Evolutionary conservation across 495 filamentous ascomycete species (phyloP).

Genomic region (Amphirosellinia nigrospora): DNA sequence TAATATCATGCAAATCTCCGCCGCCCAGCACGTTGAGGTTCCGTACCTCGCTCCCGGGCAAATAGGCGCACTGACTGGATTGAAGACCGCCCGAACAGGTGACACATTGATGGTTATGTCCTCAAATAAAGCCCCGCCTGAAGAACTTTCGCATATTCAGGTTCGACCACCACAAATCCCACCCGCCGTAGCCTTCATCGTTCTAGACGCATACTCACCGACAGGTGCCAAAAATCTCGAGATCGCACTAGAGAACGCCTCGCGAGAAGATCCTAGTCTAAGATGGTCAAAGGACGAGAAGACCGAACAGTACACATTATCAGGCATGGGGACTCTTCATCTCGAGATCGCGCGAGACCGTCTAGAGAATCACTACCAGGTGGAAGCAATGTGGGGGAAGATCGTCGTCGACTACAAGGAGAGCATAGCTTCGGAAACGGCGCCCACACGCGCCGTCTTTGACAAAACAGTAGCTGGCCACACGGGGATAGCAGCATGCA

Average conservation of each 20-base stretch:
- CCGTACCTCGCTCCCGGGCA: conserved; percentile 80
- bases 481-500: conserved; percentile 76
- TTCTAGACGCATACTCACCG: conserved; percentile 83
- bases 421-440: conserved; percentile 62
- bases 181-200: conserved; percentile 93
- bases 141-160: conserved; percentile 74
- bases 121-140: conserved; percentile 57
- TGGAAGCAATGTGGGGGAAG: conserved; percentile 85
- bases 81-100: conserved; percentile 89
- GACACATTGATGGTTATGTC: conserved; percentile 85
- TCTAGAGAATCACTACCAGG: conserved; percentile 86
- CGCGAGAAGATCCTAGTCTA: conserved; percentile 95
- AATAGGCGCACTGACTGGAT: conserved; percentile 92
- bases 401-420: conserved; percentile 97
- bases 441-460: conserved; percentile 64
- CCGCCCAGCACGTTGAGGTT: conserved; percentile 84
- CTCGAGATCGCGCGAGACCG: conserved; percentile 92
- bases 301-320: conserved; percentile 88
- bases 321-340: conserved; percentile 98
- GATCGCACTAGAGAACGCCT: conserved; percentile 74
- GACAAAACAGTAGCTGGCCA: conserved; percentile 83
- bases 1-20: conserved; percentile 89
- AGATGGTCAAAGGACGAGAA: conserved; percentile 85
- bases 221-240: conserved; percentile 78
- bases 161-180: conserved; percentile 89